A percentile compares a stretch with the other conserved stretches of the same genome.
phyloP scores from a whole-genome alignment of 768 basidiomycete species.

The Hydnomerulius pinastri region DNA sequence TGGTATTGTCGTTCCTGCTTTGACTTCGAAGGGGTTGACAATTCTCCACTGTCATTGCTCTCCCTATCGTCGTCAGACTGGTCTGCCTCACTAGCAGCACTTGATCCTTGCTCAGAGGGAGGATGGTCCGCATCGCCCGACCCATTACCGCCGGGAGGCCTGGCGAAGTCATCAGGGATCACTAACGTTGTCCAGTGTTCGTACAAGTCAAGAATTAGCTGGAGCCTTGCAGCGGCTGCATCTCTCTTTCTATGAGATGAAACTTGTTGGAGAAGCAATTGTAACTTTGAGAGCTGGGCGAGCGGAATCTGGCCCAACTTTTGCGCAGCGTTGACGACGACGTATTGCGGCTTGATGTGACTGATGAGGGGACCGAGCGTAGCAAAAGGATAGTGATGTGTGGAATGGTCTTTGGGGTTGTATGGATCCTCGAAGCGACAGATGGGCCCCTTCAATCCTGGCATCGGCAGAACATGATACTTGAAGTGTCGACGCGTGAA shows the following conservation, averaged over 20 bases:
- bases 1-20: background rate
- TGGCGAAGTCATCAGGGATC: background rate
- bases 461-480: background rate
- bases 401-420: background rate
- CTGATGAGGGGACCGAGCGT: background rate
- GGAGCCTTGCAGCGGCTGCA: background rate
- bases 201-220: no score
- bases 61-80: background rate
- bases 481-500: background rate
- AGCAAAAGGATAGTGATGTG: background rate
- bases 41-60: background rate
- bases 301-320: background rate
- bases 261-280: background rate
- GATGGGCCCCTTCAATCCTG: background rate
- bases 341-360: background rate
- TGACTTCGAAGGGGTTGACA: background rate
- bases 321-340: background rate
- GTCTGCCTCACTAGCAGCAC: background rate
- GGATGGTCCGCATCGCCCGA: background rate
- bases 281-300: background rate
- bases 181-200: background rate
- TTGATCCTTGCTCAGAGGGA: background rate
- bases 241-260: background rate
- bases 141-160: background rate
- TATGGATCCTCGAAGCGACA: background rate